phyloP scores from a whole-genome alignment of 1,284 basidiomycete species.

The Malassezia restricta region DNA sequence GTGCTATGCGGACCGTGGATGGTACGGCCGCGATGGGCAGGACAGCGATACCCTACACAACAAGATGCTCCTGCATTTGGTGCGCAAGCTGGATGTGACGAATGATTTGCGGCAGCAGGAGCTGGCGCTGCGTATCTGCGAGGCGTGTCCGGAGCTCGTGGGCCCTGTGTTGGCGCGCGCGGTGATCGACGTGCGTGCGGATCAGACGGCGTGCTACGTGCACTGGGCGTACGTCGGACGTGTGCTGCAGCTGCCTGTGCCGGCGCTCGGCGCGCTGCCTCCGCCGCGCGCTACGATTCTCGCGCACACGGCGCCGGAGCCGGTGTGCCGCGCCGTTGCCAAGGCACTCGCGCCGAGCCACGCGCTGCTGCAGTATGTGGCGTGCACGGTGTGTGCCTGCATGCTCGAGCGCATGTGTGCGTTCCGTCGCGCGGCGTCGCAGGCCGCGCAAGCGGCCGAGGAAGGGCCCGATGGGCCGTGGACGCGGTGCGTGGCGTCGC shows the following conservation, averaged over 20 bases:
- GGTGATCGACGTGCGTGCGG: conserved; percentile 71
- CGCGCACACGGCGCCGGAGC: conserved; percentile 21
- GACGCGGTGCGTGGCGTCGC: conserved; percentile 13
- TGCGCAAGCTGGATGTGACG: conserved; percentile 63
- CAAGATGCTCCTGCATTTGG: conserved; percentile 64
- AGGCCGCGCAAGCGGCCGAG: conserved; percentile 16
- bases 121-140: conserved; percentile 63
- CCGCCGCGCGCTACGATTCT: conserved; percentile 60
- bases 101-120: conserved; percentile 78
- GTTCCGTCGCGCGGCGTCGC: background rate
- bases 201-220: conserved; percentile 68
- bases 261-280: conserved; percentile 47
- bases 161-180: conserved; percentile 52
- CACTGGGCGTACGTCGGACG: conserved; percentile 69
- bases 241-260: conserved; percentile 64
- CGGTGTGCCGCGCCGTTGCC: conserved; percentile 50
- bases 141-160: conserved; percentile 73
- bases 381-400: conserved; percentile 57
- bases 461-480: conserved; percentile 49
- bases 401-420: conserved; percentile 21
- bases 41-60: conserved; percentile 56
- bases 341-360: conserved; percentile 54
- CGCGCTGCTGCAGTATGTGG: conserved; percentile 67
- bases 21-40: conserved; percentile 58
- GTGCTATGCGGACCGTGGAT: conserved; percentile 77